Evolutionary conservation across 164 flowering plant species (phyloP).

Genomic region (Hamamelis virginiana): DNA sequence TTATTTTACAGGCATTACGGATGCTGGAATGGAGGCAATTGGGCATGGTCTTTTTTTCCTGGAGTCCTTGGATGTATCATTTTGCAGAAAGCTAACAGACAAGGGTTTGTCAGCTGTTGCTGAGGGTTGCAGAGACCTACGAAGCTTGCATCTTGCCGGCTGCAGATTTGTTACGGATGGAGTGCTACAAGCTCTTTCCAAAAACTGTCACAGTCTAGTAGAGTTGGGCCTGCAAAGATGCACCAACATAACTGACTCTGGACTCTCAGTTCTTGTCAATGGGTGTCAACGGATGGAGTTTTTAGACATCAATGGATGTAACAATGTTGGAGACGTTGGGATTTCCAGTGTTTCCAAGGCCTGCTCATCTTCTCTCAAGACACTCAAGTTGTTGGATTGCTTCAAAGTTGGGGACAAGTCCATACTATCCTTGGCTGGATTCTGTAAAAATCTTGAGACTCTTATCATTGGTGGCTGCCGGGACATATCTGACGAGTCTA

Average conservation of each 20-base stretch:
- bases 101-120: conserved; percentile 76
- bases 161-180: conserved; percentile 68
- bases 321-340: conserved; percentile 69
- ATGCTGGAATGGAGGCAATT: conserved; percentile 65
- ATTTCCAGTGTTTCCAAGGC: conserved; percentile 56
- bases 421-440: conserved; percentile 53
- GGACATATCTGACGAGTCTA: conserved; percentile 55
- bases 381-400: conserved; percentile 79
- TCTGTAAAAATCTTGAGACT: conserved; percentile 77
- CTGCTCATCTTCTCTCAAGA: conserved; percentile 59
- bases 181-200: conserved; percentile 52
- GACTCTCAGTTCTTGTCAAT: conserved; percentile 59
- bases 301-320: conserved; percentile 78
- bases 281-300: conserved; percentile 58
- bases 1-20: conserved; percentile 70
- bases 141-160: conserved; percentile 61
- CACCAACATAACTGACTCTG: conserved; percentile 64
- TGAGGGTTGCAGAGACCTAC: conserved; percentile 62
- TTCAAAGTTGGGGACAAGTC: conserved; percentile 70
- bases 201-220: conserved; percentile 60
- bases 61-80: conserved; percentile 75
- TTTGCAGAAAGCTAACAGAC: conserved; percentile 81
- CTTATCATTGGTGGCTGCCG: conserved; percentile 84
- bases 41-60: conserved; percentile 61
- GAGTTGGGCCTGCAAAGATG: conserved; percentile 73